Evolutionary conservation across 805 yeast genomes (phyloP), one percentile per base, ranked within the genome.

Genomic region (Diddensiella transvaalensis): DNA sequence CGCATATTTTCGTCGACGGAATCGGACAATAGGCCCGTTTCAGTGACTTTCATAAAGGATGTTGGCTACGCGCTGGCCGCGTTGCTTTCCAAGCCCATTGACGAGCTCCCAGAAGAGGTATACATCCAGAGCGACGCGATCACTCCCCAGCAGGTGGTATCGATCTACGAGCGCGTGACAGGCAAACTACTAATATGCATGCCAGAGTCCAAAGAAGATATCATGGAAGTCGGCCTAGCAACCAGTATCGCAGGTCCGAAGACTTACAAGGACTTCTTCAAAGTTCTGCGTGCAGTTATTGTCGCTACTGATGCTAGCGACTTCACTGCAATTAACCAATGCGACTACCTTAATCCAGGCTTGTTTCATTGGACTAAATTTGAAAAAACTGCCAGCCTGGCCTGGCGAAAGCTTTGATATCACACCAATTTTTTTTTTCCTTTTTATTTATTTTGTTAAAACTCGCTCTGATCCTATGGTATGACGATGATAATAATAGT

Each of bases 11-110:
- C 48, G 21, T 22, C 33, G 22, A 13, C 21, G 26, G 42, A 26
- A 24, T n/a, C 30, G 19, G 43, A 39, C 10, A 39, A 39, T 26
- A 15, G 19, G 13, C 35, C 15, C 11, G 42, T 42, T 11, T 24
- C 50, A n/a, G 22, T 47, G 21, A 41, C 42, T 10, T 41, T 41
- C 22, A 4, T 33, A n/a, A 17, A 36, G 3, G 50, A 47, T 18
- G 30, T 47, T n/a, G 50, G 42, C 19, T 15, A 35, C 4, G 22
- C 40, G 3, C n/a, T 42, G 24, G 46, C 46, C 13, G 29, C 40
- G 4, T 4, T 40, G 10, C 23, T 42, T 17, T 13, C 22, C n/a
- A 35, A 18, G 15, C 30, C 45, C 3, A 26, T 40, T 40, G 45
- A 33, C 19, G 38, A 47, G 15, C 24, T 47, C 4, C 50, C 50